Evolutionary conservation across 768 basidiomycete species (phyloP).

Genomic region (Mycena albidolilacea): DNA sequence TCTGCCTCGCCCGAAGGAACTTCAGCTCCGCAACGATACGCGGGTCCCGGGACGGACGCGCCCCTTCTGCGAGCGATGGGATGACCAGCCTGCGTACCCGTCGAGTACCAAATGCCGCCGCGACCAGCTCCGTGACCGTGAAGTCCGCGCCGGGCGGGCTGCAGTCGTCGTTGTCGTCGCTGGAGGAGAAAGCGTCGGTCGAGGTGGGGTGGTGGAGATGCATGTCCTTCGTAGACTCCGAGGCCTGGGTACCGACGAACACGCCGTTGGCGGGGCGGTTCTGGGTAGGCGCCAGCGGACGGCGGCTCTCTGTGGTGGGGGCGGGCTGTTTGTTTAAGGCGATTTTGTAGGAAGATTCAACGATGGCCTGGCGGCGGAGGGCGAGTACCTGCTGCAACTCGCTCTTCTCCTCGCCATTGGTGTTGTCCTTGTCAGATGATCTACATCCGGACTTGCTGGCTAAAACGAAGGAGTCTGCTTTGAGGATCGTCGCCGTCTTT

Average conservation of each 20-base stretch:
- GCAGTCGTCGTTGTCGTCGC: neutral
- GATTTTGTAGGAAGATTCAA: neutral
- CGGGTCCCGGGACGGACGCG: conserved; percentile 22
- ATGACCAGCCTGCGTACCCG: conserved; percentile 18
- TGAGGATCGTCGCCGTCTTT: neutral
- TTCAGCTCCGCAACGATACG: conserved; percentile 19
- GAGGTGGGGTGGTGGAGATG: neutral
- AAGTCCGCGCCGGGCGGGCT: conserved; percentile 25
- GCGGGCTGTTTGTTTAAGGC: neutral
- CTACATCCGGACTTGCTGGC: neutral
- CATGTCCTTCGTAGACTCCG: neutral
- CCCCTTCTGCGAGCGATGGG: conserved; percentile 14
- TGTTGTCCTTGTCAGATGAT: neutral
- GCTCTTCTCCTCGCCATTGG: neutral
- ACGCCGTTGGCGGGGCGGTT: neutral
- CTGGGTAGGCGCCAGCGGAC: neutral
- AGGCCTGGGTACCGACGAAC: neutral
- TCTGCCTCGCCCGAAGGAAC: conserved; percentile 13
- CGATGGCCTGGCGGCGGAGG: conserved; percentile 2
- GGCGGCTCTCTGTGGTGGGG: neutral
- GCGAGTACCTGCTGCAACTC: conserved; percentile 33
- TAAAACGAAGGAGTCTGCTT: neutral
- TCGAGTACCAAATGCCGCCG: conserved; percentile 22
- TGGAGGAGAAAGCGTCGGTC: neutral
- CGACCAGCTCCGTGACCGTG: conserved; percentile 14